These are phyloP conservation scores for Mycena filopes DNA, from an alignment of 768 basidiomycete species.

Conservation along the genomic window DNA sequence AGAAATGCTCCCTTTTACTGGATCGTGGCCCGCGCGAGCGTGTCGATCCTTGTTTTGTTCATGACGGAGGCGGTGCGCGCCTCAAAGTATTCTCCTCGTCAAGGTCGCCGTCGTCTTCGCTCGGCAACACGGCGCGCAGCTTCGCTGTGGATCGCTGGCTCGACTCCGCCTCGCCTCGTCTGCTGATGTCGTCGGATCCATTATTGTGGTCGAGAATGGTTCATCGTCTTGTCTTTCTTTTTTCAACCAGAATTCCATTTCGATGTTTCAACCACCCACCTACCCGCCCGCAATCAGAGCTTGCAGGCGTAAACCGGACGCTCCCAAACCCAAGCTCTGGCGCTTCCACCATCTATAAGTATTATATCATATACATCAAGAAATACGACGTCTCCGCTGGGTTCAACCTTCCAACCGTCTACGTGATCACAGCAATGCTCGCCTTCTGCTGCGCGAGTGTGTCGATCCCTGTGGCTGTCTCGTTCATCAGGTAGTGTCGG, in stretches of 20 bases:
- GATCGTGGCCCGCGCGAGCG: slow-evolving; percentile 16
- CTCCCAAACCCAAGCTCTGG: too few relatives aligned
- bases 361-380: background rate
- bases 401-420: too few relatives aligned
- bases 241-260: background rate
- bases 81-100: slow-evolving; percentile 17
- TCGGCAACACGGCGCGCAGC: too few relatives aligned
- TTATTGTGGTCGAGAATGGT: slow-evolving; percentile 41
- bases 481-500: too few relatives aligned
- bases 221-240: slow-evolving; percentile 4
- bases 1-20: slow-evolving; percentile 17
- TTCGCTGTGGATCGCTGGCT: too few relatives aligned
- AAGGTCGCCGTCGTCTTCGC: background rate
- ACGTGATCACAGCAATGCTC: too few relatives aligned
- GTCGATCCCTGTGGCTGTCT: too few relatives aligned
- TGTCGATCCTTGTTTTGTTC: slow-evolving; percentile 29
- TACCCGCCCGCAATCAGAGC: slow-evolving; percentile 27
- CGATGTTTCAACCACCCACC: background rate
- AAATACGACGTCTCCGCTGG: too few relatives aligned
- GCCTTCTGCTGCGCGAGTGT: too few relatives aligned
- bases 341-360: too few relatives aligned
- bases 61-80: slow-evolving; percentile 25
- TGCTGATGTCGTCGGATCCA: slow-evolving; percentile 28
- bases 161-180: too few relatives aligned
- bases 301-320: slow-evolving; percentile 23